Percentiles rank a stretch among this genome's conserved stretches.
phyloP scores from a whole-genome alignment of 352 stramenopile genomes.

The Phytopythium helicoides region DNA sequence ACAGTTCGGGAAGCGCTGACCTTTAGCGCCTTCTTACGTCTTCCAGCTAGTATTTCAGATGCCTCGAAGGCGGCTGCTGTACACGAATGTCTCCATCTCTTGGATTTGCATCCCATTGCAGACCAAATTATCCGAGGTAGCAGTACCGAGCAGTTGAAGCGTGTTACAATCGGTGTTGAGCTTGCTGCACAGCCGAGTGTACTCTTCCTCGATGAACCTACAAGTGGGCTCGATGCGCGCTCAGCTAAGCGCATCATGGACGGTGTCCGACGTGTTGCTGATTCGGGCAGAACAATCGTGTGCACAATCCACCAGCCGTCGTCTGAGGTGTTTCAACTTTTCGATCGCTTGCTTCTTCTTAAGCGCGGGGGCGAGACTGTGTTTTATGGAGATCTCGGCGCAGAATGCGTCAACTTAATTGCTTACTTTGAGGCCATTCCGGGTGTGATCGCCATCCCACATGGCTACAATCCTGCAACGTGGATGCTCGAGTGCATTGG shows the following conservation, averaged over 20 bases:
- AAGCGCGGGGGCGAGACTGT: slow-evolving; percentile 46
- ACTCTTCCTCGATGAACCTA: neutral
- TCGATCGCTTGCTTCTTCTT: slow-evolving; percentile 77
- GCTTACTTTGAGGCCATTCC: slow-evolving; percentile 44
- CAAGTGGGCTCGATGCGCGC: neutral
- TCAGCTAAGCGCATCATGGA: slow-evolving; percentile 1
- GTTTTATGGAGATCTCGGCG: slow-evolving; percentile 62
- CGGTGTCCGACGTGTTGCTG: neutral
- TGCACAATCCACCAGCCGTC: slow-evolving; percentile 89
- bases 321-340: slow-evolving; percentile 67
- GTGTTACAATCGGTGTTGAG: neutral
- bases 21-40: slow-evolving; percentile 85
- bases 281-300: slow-evolving; percentile 17
- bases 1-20: slow-evolving; percentile 84
- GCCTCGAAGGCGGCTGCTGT: slow-evolving; percentile 10
- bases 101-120: neutral
- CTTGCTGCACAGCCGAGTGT: neutral
- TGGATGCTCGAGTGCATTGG: slow-evolving; percentile 64
- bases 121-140: slow-evolving; percentile 1
- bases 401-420: slow-evolving; percentile 23
- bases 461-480: slow-evolving; percentile 46
- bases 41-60: neutral
- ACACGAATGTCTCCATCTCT: slow-evolving; percentile 18
- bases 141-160: neutral
- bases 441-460: neutral